Base-by-base conservation (phyloP, 257 asterid genomes). In the Lycium barbarum region DNA sequence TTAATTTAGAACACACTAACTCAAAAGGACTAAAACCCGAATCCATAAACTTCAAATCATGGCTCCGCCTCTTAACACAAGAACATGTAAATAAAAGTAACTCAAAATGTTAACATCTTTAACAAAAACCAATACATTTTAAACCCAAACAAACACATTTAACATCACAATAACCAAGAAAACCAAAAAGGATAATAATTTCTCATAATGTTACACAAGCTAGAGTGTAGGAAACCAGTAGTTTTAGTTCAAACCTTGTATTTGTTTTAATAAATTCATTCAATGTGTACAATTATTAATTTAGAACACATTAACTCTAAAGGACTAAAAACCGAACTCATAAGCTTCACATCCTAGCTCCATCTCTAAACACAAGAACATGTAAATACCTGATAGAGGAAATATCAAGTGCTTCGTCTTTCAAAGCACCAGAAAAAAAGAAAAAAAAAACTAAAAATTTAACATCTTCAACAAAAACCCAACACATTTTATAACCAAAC, bases 391-490 rank as follows among this genome's bases (percentile, higher is more conserved):
- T 92, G 57, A 95, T 78, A 33, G 91, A 79, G 76, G 94, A 89
- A 57, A 94, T 88, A 79, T 95, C 92, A 17, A 94, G 97, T 40
- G 93, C 97, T 83, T 88, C 92, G 33, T 94, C 99, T 49, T 49
- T 49, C 55, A 49, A 9, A 49, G 9, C 55, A 2, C 0, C 12
- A 55, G 1, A 26, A 26, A 26, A 0, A 26, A 26, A n/a, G n/a
- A n/a, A 26, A 26, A 26, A 26, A 26, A 26, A 26, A 26, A 0
- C 8, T 4, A 1, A 59, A 0, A 6, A 11, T 6, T 15, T 57
- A 57, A 57, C 63, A 76, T 20, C n/a, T 2, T 13, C 5, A 81
- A 26, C 36, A 59, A 20, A 20, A n/a, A 9, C 10, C 45, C 22
- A 62, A 81, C 13, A 81, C 71, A 81, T 62, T 62, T 81, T 13